Base-by-base conservation (phyloP, 2,329 filamentous ascomycete genomes). In the Arthrobotrys conoides region DNA sequence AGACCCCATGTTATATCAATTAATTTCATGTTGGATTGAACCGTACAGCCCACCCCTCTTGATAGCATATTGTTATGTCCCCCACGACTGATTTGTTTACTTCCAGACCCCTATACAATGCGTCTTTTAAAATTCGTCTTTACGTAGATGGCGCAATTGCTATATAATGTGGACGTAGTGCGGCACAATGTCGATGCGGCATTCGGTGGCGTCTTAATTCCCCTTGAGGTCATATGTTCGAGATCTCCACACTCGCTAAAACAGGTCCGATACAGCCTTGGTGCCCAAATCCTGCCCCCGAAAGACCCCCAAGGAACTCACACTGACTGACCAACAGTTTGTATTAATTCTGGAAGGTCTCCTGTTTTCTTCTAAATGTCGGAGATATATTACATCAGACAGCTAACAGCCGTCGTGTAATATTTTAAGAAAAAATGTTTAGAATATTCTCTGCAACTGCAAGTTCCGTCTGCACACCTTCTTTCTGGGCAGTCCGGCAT, bases 161-260 rank as follows among this genome's bases (percentile, higher is more conserved):
- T 61, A 18, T 36, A 44, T 44, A 27, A 59, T 41, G 22, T 61
- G 57, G 20, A 44, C 22, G 8, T n/a, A 27, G 57, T 61, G 57
- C 57, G 57, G 57, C 57, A 59, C 53, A 30, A 59, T 59, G 53
- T 30, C 53, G 30, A 59, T 59, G 53, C 53, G 30, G 53, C 53
- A 38, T 36, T 61, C 36, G 18, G 57, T 61, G 57, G 57, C 57
- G 57, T 44, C 57, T 44, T 61, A 61, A 24, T 41, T 61, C 33
- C 18, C 57, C 57, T 61, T 61, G 57, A 41, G 20, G 33, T 9
- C 30, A 18, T 14, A 59, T 20, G 48, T 16, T 41, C 57, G 44
- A n/a, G 57, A 59, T 20, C 53, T 61, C 57, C 33, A 27, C 53
- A 22, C 27, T 61, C 57, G 36, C 57, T 61, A 41, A 61, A 61